Percentiles rank a stretch among this genome's conserved stretches.
Evolutionary conservation across 2,329 filamentous ascomycete species (phyloP).

Genomic region (Fusarium euwallaceae): DNA sequence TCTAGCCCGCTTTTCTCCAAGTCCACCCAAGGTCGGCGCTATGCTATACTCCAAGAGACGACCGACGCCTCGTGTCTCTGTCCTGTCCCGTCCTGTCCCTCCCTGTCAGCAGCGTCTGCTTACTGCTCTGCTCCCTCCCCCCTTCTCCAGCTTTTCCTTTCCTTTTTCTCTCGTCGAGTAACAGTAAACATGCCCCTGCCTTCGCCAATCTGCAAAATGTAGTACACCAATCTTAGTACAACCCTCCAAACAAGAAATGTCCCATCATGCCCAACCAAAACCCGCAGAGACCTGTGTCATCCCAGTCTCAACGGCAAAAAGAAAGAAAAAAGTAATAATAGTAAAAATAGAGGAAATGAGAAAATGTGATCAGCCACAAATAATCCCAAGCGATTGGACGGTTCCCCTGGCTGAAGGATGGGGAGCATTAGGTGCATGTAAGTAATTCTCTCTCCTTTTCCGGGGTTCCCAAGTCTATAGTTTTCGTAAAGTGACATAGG

Average conservation of each 20-base stretch:
- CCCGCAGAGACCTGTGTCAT: conserved; percentile 25
- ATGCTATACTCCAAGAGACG: conserved; percentile 11
- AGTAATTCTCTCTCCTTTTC: conserved; percentile 45
- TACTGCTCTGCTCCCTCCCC: conserved; percentile 10
- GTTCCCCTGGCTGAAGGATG: conserved; percentile 40
- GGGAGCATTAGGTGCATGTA: conserved; percentile 47
- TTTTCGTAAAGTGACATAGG: conserved; percentile 46
- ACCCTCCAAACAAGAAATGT: conserved; percentile 37
- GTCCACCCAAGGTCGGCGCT: conserved; percentile 14
- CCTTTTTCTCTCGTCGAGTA: conserved; percentile 12
- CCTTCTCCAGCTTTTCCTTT: neutral
- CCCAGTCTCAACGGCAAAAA: conserved; percentile 28
- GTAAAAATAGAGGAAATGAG: conserved; percentile 9
- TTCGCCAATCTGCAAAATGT: conserved; percentile 21
- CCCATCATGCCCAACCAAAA: conserved; percentile 13
- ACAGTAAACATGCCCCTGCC: conserved; percentile 18
- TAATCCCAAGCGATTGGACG: conserved; percentile 42
- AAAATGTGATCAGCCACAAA: conserved; percentile 41
- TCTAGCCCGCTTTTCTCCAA: conserved; percentile 34
- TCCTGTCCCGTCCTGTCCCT: conserved; percentile 7
- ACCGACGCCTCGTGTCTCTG: conserved; percentile 5
- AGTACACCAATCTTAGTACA: conserved; percentile 35
- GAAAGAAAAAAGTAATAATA: conserved; percentile 33
- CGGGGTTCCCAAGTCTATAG: conserved; percentile 45
- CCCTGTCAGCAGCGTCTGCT: conserved; percentile 4